Conservation (phyloP, 129 eudicot species). For the Solidago caesia region DNA sequence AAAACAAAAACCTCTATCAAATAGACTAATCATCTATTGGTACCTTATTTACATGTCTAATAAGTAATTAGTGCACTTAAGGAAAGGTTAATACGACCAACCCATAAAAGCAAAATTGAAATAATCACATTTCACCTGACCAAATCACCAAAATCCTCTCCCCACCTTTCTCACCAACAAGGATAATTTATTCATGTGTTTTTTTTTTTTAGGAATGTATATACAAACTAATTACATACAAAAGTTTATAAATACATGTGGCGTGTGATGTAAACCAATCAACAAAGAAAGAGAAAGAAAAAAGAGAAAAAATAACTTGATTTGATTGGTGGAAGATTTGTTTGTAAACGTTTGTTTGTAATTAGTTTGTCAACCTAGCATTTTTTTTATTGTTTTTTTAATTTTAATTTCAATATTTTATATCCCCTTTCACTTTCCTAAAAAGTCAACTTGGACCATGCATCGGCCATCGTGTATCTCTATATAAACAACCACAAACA, state of each 20-base stretch:
- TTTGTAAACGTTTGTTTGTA: no score
- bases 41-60: background rate
- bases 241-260: no score
- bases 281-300: no score
- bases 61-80: background rate
- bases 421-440: constrained; percentile 18
- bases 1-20: no score
- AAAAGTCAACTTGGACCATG: constrained; percentile 28
- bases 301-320: no score
- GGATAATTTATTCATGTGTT: background rate
- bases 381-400: background rate
- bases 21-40: no score
- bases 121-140: constrained; percentile 17
- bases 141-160: background rate
- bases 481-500: constrained; percentile 34
- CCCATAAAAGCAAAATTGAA: constrained; percentile 11
- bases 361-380: no score
- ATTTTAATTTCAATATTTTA: background rate
- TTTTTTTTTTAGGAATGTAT: no score
- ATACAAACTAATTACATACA: no score
- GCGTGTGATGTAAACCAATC: no score
- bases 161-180: constrained; percentile 33
- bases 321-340: no score
- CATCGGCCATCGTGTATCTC: background rate
- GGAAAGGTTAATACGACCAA: no score